Base-by-base conservation (phyloP, 805 yeast species). In the Barnettozyma botsteinii region DNA sequence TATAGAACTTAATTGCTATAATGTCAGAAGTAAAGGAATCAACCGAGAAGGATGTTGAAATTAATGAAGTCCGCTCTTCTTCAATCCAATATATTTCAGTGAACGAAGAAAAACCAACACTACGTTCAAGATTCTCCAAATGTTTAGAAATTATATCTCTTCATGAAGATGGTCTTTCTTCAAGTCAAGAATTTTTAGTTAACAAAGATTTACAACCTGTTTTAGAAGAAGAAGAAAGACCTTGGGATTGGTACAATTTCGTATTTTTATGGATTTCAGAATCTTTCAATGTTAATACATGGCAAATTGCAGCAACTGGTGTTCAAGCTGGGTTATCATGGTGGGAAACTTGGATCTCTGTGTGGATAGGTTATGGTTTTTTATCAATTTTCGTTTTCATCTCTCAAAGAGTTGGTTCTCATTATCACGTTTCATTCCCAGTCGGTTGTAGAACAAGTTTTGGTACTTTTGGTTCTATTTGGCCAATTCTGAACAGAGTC, bases 281-380 rank as follows among this genome's bases (percentile, higher is more conserved):
- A 59, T 80, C 95, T 21, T 84, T 87, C 67, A 87, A 87, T 62
- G 78, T 87, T 56, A 86, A 85, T 61, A 85, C 96, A 9, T 86
- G 91, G 87, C 87, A 83, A 66, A 85, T 87, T 52, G 95, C 95
- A 3, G 79, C 91, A 8, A 82, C 94, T 0, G 94, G 95, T 52
- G 81, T 83, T 41, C 67, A 70, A 39, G 77, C 79, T 15, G 93
- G 93, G 9, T 65, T 87, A 62, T 74, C 81, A 15, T 86, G 95
- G 95, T 87, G 95, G 94, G 88, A 80, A 56, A 79, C 84, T 13
- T 87, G 95, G 94, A 65, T 86, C 29, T 75, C 91, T 1, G 93
- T 87, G 21, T 85, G 95, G 93, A 47, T 87, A 14, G 96, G 96
- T 6, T 87, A 87, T 60, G 56, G 70, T 17, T 61, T 84, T 33